phyloP scores from a whole-genome alignment of 2,329 filamentous ascomycete genomes.

The Coniochaeta pulveracea region DNA sequence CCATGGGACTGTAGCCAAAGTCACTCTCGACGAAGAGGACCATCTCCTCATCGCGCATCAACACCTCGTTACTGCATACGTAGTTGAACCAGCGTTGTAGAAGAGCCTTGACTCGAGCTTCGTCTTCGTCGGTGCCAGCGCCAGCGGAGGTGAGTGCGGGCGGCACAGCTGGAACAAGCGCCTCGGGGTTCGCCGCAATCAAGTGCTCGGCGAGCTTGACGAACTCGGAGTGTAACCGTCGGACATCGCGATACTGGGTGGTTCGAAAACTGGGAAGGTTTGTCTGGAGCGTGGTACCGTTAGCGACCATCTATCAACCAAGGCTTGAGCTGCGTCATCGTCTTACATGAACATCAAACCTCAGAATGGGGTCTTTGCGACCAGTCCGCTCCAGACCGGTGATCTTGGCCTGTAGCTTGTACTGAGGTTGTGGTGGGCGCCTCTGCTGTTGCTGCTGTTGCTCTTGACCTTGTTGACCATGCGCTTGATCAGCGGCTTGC shows the following conservation, averaged over 20 bases:
- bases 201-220: slow-evolving; percentile 92
- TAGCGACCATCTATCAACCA: slow-evolving; percentile 9
- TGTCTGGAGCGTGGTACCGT: slow-evolving; percentile 51
- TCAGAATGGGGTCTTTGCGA: slow-evolving; percentile 87
- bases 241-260: slow-evolving; percentile 95
- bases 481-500: slow-evolving; percentile 5
- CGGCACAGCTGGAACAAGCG: slow-evolving; percentile 85
- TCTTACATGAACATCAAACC: slow-evolving; percentile 92
- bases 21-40: slow-evolving; percentile 98
- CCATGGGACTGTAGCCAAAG: slow-evolving; percentile 93
- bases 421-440: slow-evolving; percentile 50
- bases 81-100: slow-evolving; percentile 94
- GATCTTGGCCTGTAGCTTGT: slow-evolving; percentile 88
- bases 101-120: slow-evolving; percentile 73
- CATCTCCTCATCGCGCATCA: slow-evolving; percentile 95
- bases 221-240: slow-evolving; percentile 91
- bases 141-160: slow-evolving; percentile 91
- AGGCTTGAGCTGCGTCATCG: slow-evolving; percentile 1
- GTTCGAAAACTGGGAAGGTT: slow-evolving; percentile 98
- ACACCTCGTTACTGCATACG: slow-evolving; percentile 80
- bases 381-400: slow-evolving; percentile 86
- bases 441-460: slow-evolving; percentile 46
- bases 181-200: slow-evolving; percentile 94
- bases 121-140: slow-evolving; percentile 92
- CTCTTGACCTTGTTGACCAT: slow-evolving; percentile 9